Conservation (phyloP, 257 asterid genomes). For the Ilex asprella region DNA sequence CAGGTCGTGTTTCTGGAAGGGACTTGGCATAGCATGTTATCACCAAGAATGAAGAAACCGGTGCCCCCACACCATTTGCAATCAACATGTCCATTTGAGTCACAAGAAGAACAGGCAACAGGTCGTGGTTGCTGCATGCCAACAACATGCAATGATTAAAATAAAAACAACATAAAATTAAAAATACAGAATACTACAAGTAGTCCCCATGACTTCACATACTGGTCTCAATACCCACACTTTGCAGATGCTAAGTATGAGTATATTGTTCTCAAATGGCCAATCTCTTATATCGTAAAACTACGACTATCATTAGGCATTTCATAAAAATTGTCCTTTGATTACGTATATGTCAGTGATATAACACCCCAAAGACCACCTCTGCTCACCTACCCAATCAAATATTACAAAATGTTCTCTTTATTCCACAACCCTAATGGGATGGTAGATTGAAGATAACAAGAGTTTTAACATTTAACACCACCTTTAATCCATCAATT, state of each 20-base stretch:
- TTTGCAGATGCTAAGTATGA: not conserved
- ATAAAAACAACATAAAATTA: not conserved
- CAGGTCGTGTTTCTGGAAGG: constrained; percentile 83
- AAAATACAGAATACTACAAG: not conserved
- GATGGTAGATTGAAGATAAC: too few species aligned
- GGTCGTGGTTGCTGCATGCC: constrained; percentile 81
- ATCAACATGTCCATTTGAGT: constrained; percentile 68
- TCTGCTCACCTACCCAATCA: too few species aligned
- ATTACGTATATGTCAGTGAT: too few species aligned
- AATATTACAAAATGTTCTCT: too few species aligned
- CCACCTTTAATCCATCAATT: too few species aligned
- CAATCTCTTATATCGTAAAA: too few species aligned
- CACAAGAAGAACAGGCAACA: constrained; percentile 66
- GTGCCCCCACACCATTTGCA: constrained; percentile 97
- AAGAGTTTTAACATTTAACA: too few species aligned
- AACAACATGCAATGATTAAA: not conserved
- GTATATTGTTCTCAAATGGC: not conserved
- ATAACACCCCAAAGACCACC: too few species aligned
- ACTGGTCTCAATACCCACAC: not conserved
- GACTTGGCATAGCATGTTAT: constrained; percentile 91
- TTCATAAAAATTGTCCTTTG: too few species aligned
- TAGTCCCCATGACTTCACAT: not conserved
- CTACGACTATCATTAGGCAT: too few species aligned
- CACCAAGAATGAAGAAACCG: constrained; percentile 89
- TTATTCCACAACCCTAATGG: too few species aligned